Percentiles rank a stretch among this genome's conserved stretches.
Conservation (phyloP, 371 early-diverging fungal species). For the Mortierella sp. region DNA sequence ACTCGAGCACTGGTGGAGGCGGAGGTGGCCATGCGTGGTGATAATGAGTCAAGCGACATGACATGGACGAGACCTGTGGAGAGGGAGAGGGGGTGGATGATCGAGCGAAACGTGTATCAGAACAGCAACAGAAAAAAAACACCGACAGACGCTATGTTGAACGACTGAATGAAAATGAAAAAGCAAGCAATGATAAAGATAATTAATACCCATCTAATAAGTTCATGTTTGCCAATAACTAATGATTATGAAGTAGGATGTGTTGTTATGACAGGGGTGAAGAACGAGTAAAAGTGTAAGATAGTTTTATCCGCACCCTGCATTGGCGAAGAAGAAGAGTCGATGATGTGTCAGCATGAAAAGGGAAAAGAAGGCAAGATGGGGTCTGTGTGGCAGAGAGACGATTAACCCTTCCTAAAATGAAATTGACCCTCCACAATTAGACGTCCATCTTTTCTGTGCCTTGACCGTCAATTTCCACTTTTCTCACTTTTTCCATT, state of each 20-base stretch:
- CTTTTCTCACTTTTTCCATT: background rate
- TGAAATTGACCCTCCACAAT: too few species aligned
- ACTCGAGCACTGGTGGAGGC: conserved; percentile 16
- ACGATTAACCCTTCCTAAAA: too few species aligned
- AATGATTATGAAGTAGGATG: too few species aligned
- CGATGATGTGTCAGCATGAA: background rate
- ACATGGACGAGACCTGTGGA: conserved; percentile 5
- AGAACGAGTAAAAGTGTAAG: background rate
- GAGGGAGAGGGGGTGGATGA: background rate
- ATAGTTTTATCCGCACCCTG: conserved; percentile 2
- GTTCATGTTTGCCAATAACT: too few species aligned
- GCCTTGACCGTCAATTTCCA: background rate
- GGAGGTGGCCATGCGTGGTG: conserved; percentile 21
- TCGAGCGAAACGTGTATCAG: background rate
- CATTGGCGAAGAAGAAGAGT: background rate
- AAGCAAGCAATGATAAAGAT: too few species aligned
- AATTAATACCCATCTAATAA: too few species aligned
- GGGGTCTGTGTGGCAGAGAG: too few species aligned
- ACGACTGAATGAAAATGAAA: too few species aligned
- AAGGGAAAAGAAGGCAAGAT: background rate
- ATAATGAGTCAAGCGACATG: background rate
- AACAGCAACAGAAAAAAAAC: background rate
- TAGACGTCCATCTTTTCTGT: background rate
- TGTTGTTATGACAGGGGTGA: background rate
- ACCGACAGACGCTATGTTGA: too few species aligned